Percentiles rank a stretch among this genome's conserved stretches.
Evolutionary conservation across 495 filamentous ascomycete genomes (phyloP).

Genomic region (Acidiella bohemica): DNA sequence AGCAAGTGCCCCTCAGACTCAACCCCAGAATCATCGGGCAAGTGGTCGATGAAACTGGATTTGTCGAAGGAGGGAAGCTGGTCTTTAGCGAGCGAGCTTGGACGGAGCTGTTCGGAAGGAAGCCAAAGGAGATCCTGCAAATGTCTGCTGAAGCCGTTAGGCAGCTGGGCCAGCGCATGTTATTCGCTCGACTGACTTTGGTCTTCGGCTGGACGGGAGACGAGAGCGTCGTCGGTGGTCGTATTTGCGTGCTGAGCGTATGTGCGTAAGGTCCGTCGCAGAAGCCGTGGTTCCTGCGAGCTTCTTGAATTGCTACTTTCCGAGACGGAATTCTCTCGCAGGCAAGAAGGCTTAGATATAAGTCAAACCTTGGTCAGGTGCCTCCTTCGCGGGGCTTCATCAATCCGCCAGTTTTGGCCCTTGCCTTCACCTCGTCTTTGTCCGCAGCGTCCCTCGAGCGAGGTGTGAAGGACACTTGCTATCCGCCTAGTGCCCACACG

Average conservation of each 20-base stretch:
- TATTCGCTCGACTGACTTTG: slow-evolving; percentile 39
- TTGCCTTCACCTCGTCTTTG: no score
- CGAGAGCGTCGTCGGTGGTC: slow-evolving; percentile 16
- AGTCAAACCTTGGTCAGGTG: no score
- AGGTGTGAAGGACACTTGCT: no score
- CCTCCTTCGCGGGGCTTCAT: no score
- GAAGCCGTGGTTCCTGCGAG: no score
- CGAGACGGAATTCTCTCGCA: no score
- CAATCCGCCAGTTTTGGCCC: no score
- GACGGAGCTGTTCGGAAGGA: slow-evolving; percentile 38
- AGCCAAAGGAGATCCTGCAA: slow-evolving; percentile 23
- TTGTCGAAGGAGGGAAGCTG: slow-evolving; percentile 35
- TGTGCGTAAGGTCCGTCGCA: neutral
- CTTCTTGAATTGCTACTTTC: no score
- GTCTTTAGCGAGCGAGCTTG: slow-evolving; percentile 41
- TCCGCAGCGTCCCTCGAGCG: no score
- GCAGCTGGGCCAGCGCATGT: slow-evolving; percentile 36
- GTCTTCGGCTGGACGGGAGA: slow-evolving; percentile 35
- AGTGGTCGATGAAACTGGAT: slow-evolving; percentile 44
- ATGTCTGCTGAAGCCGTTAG: slow-evolving; percentile 24
- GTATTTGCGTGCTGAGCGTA: slow-evolving; percentile 16
- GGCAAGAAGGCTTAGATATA: no score
- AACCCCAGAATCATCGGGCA: slow-evolving; percentile 43
- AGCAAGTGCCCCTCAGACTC: slow-evolving; percentile 31
- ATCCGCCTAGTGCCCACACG: no score